These are phyloP conservation scores for Yarrowia sp. DNA, from an alignment of 805 yeast genomes.

Conservation along the genomic window DNA sequence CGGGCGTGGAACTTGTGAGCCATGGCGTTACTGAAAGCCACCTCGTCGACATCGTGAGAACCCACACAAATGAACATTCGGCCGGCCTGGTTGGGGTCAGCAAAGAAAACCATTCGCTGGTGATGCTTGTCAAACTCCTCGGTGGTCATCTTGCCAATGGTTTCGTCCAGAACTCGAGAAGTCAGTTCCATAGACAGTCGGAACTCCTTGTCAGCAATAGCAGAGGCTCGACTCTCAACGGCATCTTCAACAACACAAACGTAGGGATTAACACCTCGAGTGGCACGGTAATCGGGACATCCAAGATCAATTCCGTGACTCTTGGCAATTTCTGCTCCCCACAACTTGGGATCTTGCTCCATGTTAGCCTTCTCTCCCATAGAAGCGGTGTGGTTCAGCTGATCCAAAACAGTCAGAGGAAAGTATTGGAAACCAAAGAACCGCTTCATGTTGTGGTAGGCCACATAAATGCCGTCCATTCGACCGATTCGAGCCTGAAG, in stretches of 20 bases:
- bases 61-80: slow-evolving; percentile 9
- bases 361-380: neutral
- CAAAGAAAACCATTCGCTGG: slow-evolving; percentile 1
- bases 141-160: neutral
- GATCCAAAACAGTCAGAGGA: slow-evolving; percentile 70
- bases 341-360: neutral
- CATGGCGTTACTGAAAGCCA: neutral
- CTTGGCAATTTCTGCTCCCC: neutral
- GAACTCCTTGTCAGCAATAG: slow-evolving; percentile 65
- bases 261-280: neutral
- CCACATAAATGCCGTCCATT: slow-evolving; percentile 94
- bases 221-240: slow-evolving; percentile 36
- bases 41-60: neutral
- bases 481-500: slow-evolving; percentile 92
- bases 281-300: neutral
- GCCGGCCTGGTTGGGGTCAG: slow-evolving; percentile 12
- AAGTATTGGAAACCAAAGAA: slow-evolving; percentile 90
- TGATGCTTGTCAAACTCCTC: slow-evolving; percentile 2
- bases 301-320: neutral
- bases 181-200: slow-evolving; percentile 53
- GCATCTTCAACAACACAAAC: slow-evolving; percentile 1
- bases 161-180: slow-evolving; percentile 42
- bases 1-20: neutral
- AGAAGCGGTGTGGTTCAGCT: slow-evolving; percentile 45
- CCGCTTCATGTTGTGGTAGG: slow-evolving; percentile 76